Conservation (phyloP, 1,284 basidiomycete genomes). For the Meripilus lineatus region DNA sequence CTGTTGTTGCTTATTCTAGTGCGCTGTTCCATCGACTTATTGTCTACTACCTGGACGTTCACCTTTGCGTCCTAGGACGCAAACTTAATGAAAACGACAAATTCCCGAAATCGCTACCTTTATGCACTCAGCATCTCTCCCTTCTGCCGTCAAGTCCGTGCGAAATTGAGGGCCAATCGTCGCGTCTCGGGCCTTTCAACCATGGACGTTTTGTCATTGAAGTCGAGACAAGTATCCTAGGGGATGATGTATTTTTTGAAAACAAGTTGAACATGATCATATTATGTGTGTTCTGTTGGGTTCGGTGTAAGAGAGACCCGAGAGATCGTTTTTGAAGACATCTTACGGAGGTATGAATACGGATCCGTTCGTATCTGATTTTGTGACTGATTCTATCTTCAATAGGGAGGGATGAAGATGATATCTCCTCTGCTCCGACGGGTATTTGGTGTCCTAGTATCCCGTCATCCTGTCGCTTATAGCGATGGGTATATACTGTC, state of each 20-base stretch:
- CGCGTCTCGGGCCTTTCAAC: constrained; percentile 80
- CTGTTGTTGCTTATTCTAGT: too few species aligned
- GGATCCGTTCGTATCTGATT: background rate
- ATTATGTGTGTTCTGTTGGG: constrained; percentile 62
- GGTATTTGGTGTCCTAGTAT: constrained; percentile 27
- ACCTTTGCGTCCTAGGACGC: background rate
- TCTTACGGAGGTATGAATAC: constrained; percentile 71
- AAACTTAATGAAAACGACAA: constrained; percentile 33
- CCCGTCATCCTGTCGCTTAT: constrained; percentile 2
- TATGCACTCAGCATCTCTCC: constrained; percentile 86
- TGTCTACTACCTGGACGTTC: too few species aligned
- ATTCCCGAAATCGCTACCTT: constrained; percentile 84
- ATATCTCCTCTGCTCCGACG: constrained; percentile 45
- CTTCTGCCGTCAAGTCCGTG: constrained; percentile 80
- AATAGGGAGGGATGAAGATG: constrained; percentile 52
- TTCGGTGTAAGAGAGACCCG: constrained; percentile 43
- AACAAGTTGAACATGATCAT: constrained; percentile 75
- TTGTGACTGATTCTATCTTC: constrained; percentile 3
- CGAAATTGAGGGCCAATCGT: constrained; percentile 85
- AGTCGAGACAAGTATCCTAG: constrained; percentile 88
- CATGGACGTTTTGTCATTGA: constrained; percentile 86
- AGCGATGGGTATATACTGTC: background rate
- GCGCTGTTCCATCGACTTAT: too few species aligned
- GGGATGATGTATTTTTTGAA: constrained; percentile 96
- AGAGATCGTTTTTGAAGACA: constrained; percentile 75